Percentiles rank a stretch among this genome's conserved stretches.
phyloP scores from a whole-genome alignment of 768 basidiomycete genomes.

The Leccinum rimulosum region DNA sequence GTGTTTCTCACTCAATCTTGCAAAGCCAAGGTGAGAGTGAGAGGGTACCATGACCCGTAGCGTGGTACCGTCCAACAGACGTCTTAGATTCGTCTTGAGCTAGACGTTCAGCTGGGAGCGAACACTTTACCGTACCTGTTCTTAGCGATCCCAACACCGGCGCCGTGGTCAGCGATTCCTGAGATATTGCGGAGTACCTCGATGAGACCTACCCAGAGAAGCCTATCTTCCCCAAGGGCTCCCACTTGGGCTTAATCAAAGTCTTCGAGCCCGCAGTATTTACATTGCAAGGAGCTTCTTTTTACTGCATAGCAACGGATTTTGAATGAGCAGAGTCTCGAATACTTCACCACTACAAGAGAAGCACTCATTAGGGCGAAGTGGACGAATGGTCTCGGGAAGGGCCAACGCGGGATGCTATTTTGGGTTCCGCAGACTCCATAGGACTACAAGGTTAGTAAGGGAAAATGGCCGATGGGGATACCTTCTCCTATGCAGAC shows the following conservation, averaged over 20 bases:
- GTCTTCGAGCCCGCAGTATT: slow-evolving; percentile 11
- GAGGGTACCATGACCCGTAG: not conserved
- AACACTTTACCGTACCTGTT: slow-evolving; percentile 33
- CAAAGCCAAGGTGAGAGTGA: slow-evolving; percentile 34
- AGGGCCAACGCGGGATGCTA: slow-evolving; percentile 29
- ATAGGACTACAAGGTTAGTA: slow-evolving; percentile 21
- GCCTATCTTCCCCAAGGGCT: slow-evolving; percentile 23
- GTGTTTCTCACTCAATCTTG: slow-evolving; percentile 36
- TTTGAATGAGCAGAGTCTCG: slow-evolving; percentile 34
- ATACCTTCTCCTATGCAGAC: slow-evolving; percentile 31
- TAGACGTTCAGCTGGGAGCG: slow-evolving; percentile 18
- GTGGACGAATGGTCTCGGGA: slow-evolving; percentile 40
- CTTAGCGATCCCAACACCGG: slow-evolving; percentile 33
- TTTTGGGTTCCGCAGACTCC: slow-evolving; percentile 2
- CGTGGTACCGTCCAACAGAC: not conserved
- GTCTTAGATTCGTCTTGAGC: slow-evolving; percentile 28
- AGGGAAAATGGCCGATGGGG: slow-evolving; percentile 30
- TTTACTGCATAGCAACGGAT: slow-evolving; percentile 21
- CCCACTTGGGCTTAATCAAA: slow-evolving; percentile 18
- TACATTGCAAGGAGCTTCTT: not conserved
- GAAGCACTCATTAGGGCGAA: slow-evolving; percentile 29
- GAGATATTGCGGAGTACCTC: slow-evolving; percentile 34
- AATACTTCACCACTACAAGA: slow-evolving; percentile 38
- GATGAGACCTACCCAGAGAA: slow-evolving; percentile 35
- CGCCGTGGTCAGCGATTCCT: slow-evolving; percentile 29